Conservation (phyloP, 805 yeast species). For the Nakazawaea molendinolei region DNA sequence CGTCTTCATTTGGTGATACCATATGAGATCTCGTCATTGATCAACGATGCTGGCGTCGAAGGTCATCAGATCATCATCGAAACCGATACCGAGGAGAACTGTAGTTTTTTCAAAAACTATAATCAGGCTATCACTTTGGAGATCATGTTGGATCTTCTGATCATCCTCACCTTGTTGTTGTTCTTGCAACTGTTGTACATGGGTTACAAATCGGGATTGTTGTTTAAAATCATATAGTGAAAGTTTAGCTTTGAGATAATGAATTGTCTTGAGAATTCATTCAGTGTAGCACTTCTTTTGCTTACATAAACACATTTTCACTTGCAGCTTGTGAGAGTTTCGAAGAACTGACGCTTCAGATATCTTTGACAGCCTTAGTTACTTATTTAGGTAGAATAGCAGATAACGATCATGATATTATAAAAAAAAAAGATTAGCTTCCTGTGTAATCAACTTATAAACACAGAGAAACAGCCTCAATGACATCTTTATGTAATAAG, state of each 20-base stretch:
- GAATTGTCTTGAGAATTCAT: not conserved
- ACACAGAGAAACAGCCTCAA: slow-evolving; percentile 36
- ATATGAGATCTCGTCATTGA: not conserved
- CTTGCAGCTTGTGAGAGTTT: not conserved
- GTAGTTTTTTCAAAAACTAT: not conserved
- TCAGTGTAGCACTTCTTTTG: not conserved
- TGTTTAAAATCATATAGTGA: not conserved
- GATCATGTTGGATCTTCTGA: slow-evolving; percentile 9
- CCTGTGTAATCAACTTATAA: not conserved
- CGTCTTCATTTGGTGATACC: slow-evolving; percentile 4
- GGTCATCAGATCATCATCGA: not conserved
- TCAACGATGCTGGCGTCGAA: not conserved
- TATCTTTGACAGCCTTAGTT: too few species aligned
- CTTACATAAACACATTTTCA: not conserved
- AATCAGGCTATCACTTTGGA: slow-evolving; percentile 3
- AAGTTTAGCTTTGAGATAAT: not conserved
- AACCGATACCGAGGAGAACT: too few species aligned
- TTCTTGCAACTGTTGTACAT: slow-evolving; percentile 9
- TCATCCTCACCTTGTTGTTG: slow-evolving; percentile 8
- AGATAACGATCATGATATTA: too few species aligned
- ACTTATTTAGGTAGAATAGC: too few species aligned
- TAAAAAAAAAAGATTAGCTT: too few species aligned
- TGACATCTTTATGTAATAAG: slow-evolving; percentile 41
- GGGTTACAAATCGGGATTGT: slow-evolving; percentile 6
- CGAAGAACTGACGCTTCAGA: too few species aligned